A percentile compares a stretch with the other conserved stretches of the same genome.
Conservation (phyloP, 352 stramenopile genomes). For the Phytopythium oedochilum region DNA sequence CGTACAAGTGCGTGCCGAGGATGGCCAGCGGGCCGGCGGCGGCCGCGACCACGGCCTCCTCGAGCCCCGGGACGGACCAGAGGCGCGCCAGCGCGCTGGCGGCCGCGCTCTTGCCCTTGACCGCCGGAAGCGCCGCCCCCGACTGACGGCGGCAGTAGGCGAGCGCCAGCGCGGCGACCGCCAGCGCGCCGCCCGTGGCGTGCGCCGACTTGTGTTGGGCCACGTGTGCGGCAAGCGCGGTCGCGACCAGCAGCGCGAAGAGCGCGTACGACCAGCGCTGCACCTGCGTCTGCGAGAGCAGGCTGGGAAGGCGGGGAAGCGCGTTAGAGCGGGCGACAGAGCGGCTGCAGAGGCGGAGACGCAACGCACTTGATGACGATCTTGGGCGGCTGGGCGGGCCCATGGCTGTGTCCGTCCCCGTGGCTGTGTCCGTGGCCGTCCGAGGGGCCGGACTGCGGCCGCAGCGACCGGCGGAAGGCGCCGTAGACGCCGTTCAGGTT, state of each 20-base stretch:
- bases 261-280: slow-evolving; percentile 63
- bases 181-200: slow-evolving; percentile 17
- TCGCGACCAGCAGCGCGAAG: slow-evolving; percentile 36
- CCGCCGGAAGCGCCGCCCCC: background rate
- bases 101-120: background rate
- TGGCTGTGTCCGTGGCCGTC: slow-evolving; percentile 6
- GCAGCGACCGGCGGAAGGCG: slow-evolving; percentile 64
- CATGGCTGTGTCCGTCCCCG: background rate
- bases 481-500: slow-evolving; percentile 73
- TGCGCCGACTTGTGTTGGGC: slow-evolving; percentile 28
- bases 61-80: slow-evolving; percentile 36
- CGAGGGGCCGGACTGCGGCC: slow-evolving; percentile 6
- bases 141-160: slow-evolving; percentile 43
- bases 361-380: slow-evolving; percentile 4
- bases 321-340: too few relatives aligned
- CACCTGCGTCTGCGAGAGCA: slow-evolving; percentile 70
- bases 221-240: slow-evolving; percentile 33
- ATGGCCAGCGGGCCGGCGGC: slow-evolving; percentile 54
- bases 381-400: background rate
- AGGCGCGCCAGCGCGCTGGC: background rate
- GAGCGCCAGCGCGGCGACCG: slow-evolving; percentile 37
- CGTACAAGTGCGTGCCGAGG: slow-evolving; percentile 39
- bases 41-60: slow-evolving; percentile 45
- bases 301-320: slow-evolving; percentile 16
- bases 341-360: too few relatives aligned